A percentile compares a stretch with the other conserved stretches of the same genome.
Evolutionary conservation across 805 yeast species (phyloP).

Genomic region (Candida stauntonica): DNA sequence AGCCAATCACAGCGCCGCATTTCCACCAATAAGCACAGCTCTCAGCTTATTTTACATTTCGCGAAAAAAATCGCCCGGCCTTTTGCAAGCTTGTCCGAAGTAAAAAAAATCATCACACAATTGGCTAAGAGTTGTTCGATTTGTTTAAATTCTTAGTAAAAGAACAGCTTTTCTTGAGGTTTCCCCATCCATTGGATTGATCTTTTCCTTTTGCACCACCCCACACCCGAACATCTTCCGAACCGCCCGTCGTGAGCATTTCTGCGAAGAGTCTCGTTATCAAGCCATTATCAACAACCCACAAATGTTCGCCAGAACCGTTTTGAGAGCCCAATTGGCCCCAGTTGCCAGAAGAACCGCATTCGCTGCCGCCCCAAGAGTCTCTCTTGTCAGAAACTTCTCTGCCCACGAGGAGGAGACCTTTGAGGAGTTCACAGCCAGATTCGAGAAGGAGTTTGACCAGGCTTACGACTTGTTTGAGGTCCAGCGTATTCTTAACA

Average conservation of each 20-base stretch:
- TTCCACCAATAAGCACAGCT: conserved; percentile 17
- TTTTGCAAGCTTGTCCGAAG: too few relatives aligned
- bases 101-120: conserved; percentile 9
- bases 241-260: too few relatives aligned
- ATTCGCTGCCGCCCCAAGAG: conserved; percentile 8
- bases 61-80: background rate
- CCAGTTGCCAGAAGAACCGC: conserved; percentile 17
- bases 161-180: too few relatives aligned
- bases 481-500: conserved; percentile 92
- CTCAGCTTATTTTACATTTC: conserved; percentile 2
- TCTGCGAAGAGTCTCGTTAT: too few relatives aligned
- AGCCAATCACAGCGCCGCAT: conserved; percentile 12
- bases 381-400: conserved; percentile 52
- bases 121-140: too few relatives aligned
- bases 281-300: too few relatives aligned
- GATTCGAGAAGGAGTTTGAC: conserved; percentile 94
- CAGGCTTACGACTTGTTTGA: conserved; percentile 85
- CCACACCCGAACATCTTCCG: too few relatives aligned
- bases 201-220: background rate
- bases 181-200: background rate
- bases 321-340: conserved; percentile 17
- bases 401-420: conserved; percentile 85
- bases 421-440: conserved; percentile 85
- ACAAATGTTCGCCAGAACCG: conserved; percentile 17
- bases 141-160: too few relatives aligned